Conservation (phyloP, 1,139 yeast species). For the Hemisphaericaspora subhashii region DNA sequence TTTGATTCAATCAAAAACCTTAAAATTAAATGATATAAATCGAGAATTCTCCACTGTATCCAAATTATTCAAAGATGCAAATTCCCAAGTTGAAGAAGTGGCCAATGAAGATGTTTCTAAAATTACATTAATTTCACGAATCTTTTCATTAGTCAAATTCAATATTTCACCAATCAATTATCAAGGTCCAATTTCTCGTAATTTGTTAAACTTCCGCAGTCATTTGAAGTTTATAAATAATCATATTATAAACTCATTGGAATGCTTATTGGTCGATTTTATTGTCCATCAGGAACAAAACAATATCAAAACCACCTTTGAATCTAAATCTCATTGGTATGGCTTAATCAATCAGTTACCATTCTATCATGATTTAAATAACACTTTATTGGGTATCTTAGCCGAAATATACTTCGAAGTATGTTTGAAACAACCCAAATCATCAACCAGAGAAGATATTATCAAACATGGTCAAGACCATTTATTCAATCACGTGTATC, state of each 20-base stretch:
- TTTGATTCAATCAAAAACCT: conserved; percentile 35
- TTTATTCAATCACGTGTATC: conserved; percentile 39
- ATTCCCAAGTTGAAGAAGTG: conserved; percentile 29
- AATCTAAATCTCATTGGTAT: conserved; percentile 56
- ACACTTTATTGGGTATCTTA: conserved; percentile 45
- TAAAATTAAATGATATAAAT: conserved; percentile 30
- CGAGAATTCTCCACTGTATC: conserved; percentile 38
- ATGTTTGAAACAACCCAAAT: conserved; percentile 31
- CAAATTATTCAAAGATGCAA: conserved; percentile 34
- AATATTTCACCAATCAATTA: conserved; percentile 58
- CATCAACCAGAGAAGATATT: conserved; percentile 27
- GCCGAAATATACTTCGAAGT: conserved; percentile 45
- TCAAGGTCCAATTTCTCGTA: conserved; percentile 70
- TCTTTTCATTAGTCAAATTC: conserved; percentile 56
- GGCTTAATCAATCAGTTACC: conserved; percentile 59
- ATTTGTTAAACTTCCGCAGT: conserved; percentile 65
- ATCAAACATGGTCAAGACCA: conserved; percentile 34
- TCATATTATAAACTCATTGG: conserved; percentile 55
- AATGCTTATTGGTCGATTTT: conserved; percentile 52
- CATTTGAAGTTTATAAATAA: conserved; percentile 55
- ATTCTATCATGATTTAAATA: conserved; percentile 49
- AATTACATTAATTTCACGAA: conserved; percentile 54
- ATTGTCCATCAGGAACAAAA: conserved; percentile 55
- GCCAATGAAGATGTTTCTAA: conserved; percentile 31
- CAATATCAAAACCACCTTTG: conserved; percentile 34